Conservation (phyloP, 108 stramenopile genomes). For the Poteriospumella lacustris region DNA sequence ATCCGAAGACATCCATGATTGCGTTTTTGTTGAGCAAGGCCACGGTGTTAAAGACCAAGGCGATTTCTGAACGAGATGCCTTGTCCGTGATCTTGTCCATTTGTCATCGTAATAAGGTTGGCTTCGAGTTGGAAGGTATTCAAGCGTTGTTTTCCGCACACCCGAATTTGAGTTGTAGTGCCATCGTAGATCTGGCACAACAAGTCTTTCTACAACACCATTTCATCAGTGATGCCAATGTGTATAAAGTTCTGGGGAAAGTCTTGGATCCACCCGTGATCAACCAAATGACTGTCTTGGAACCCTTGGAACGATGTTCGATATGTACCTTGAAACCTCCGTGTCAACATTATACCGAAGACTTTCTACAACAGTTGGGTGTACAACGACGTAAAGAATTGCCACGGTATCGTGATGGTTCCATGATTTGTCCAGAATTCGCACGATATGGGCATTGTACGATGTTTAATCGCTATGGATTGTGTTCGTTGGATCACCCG, state of each 20-base stretch:
- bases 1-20: not conserved
- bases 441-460: not conserved
- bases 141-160: not conserved
- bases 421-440: not conserved
- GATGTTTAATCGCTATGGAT: not conserved
- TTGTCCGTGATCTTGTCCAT: not conserved
- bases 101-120: not conserved
- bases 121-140: not conserved
- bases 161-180: not conserved
- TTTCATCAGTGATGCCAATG: not conserved
- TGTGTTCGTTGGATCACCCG: slow-evolving; percentile 21
- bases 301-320: not conserved
- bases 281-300: not conserved
- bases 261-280: not conserved
- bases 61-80: not conserved
- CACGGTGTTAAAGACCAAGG: not conserved
- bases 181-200: not conserved
- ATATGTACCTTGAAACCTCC: slow-evolving; percentile 3
- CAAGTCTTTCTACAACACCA: not conserved
- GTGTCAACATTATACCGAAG: not conserved
- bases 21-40: not conserved
- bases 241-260: not conserved
- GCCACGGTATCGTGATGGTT: not conserved
- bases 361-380: not conserved
- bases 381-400: not conserved